Evolutionary conservation across 768 basidiomycete genomes (phyloP).

Genomic region (Hortiboletus campestris): DNA sequence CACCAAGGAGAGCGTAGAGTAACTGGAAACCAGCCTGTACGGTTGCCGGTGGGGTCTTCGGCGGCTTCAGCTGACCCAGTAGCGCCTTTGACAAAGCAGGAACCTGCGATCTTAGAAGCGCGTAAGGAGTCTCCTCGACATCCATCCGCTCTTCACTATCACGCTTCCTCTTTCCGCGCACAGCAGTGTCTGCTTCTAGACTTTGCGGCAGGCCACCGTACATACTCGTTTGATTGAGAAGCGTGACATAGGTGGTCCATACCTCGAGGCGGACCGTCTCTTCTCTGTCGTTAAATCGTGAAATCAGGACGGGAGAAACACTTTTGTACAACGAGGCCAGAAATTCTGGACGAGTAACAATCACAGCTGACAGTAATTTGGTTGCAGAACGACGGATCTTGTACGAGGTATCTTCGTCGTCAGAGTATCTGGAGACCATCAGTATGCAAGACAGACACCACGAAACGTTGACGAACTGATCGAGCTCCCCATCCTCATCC

Average conservation of each 20-base stretch:
- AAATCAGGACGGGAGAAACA: constrained; percentile 85
- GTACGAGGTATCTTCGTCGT: constrained; percentile 98
- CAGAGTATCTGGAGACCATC: constrained; percentile 68
- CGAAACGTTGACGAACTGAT: constrained; percentile 52
- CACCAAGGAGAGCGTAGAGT: constrained; percentile 69
- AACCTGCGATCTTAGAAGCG: constrained; percentile 71
- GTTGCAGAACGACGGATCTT: constrained; percentile 94
- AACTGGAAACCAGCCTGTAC: constrained; percentile 86
- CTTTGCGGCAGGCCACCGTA: constrained; percentile 66
- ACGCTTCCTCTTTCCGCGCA: constrained; percentile 70
- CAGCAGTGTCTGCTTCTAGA: constrained; percentile 46
- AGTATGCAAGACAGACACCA: not conserved
- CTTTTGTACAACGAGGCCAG: constrained; percentile 75
- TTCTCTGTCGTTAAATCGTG: constrained; percentile 92
- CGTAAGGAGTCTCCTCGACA: constrained; percentile 70
- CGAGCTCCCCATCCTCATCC: constrained; percentile 79
- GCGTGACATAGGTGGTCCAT: constrained; percentile 78
- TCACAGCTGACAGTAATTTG: constrained; percentile 80
- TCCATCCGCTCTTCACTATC: constrained; percentile 73
- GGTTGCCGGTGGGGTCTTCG: constrained; percentile 73
- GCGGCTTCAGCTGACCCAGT: constrained; percentile 78
- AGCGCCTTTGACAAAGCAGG: constrained; percentile 77
- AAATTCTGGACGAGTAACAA: constrained; percentile 88
- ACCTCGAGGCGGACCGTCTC: constrained; percentile 92
- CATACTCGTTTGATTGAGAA: constrained; percentile 81